Base-by-base conservation (phyloP, 2,329 filamentous ascomycete species). In the Teratosphaeria zuluensis region DNA sequence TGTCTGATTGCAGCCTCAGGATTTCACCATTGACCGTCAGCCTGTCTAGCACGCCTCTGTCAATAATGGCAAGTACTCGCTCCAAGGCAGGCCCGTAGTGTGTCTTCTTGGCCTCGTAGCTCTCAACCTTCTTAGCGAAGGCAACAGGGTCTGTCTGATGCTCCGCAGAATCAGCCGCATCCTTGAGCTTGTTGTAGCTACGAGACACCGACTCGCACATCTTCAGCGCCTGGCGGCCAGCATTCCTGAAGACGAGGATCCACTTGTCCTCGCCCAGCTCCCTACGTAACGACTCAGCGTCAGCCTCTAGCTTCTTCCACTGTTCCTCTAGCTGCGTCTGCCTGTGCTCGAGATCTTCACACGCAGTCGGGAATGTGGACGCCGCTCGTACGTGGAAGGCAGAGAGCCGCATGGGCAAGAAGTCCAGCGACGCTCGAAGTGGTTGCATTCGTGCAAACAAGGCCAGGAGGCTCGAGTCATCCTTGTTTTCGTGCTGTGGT, bases 1-100 rank as follows among this genome's bases (percentile, higher is more conserved):
- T 88, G 67, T 97, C 92, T 6, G 85, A 83, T 68, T 96, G 87
- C 33, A 97, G 78, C 52, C 91, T 84, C 31, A 97, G 75, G 62
- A 97, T 94, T 74, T 97, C 94, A 52, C 94, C 94, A 69, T 99
- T 97, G 58, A 97, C 90, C 0, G 94, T 97, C 55, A 96, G 79
- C n/a, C 94, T 85, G 69, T 97, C 91, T 70, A 89, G 89, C 68
- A 97, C 88, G n/a, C 94, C 94, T 70, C 90, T 92, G 66, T 96
- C 90, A 55, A 97, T 96, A 70, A 97, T 95, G 46, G 87, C 86
- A 19, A 97, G 76, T 7, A 99, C 90, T 51, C 92, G 84, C 70
- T 94, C 90, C 70, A 99, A 95, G 1, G 94, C 92, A 9, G 92
- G 90, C 1, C 91, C 88, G 69, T 97, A 99, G 72, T 97, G 92